Evolutionary conservation across 257 asterid genomes (phyloP), one percentile per base, ranked within the genome.

Genomic region (Nicotiana undulata): DNA sequence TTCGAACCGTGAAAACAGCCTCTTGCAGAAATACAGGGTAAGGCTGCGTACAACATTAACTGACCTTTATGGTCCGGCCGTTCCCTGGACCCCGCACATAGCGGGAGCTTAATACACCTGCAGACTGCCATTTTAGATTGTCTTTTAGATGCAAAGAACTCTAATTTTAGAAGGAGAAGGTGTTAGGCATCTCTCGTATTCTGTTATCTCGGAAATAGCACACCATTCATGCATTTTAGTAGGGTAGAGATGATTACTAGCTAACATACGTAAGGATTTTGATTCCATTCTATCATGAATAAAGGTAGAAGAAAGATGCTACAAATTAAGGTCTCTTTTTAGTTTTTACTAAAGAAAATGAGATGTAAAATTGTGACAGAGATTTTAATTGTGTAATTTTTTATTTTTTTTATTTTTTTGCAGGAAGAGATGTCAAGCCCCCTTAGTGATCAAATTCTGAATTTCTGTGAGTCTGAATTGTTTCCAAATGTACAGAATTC

Each of bases 381-480:
- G 0, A 13, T 34, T 72, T 44, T 7, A 22, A 6, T 44, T 8
- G 72, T 26, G 5, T 5, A 18, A 0, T n/a, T 55, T 6, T 13
- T 4, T 44, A n/a, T n/a, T n/a, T n/a, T n/a, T 40, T 22, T 44
- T 61, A 29, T 15, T 44, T 1, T 64, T 68, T 80, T 70, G 82
- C 89, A 94, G 97, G 97, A 94, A 26, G 97, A 92, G 81, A 90
- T 94, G 53, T 78, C 91, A 64, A 94, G 92, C 88, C 94, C 95
- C 8, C 80, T 92, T 3, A 92, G 88, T 83, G 95, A 92, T 72
- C 95, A 92, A 79, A 81, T 94, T 3, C 81, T 92, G 13, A 93
- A 92, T 16, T 91, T 94, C 56, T 89, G 90, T 51, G 97, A 92
- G 64, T 91, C 97, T 22, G 97, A 90, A 59, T 81, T 90, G 46